Base-by-base conservation (phyloP, 805 yeast species). In the Kluyveromyces dobzhanskii region DNA sequence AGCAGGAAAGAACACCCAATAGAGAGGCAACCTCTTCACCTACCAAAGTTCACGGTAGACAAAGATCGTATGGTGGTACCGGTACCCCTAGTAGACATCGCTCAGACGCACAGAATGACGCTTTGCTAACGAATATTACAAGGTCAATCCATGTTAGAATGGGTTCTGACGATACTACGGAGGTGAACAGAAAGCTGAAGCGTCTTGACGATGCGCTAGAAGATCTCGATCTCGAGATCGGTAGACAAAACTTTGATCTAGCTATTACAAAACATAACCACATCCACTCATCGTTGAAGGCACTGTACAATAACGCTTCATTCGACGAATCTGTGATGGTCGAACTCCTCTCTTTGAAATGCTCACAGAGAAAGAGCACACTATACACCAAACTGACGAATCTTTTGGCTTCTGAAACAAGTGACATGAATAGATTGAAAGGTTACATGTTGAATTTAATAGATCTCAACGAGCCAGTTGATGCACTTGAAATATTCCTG, bases 221-320 rank as follows among this genome's bases (percentile, higher is more conserved):
- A 50, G 85, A 80, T 40, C 67, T 81, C 30, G 92, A 84, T 53
- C 75, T 80, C 11, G 68, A 68, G 39, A 66, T 82, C 18, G 80
- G 85, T 9, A 79, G 81, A 49, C 71, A 74, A 38, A 68, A 71
- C 40, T 80, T 70, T 57, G 51, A 63, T 32, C 63, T 57, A 13
- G 69, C 76, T 0, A 69, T 69, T 3, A 64, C 57, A 3, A 43
- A 45, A 11, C 39, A 64, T 26, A 30, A 49, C 6, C 53, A 51
- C 16, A 62, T 73, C 39, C 71, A 67, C 38, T 42, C 38, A 3
- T 52, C 54, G 8, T 37, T 63, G 17, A 26, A 37, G 2, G 30
- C 39, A 21, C 44, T 50, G 5, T 25, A 41, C 3, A 39, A 41
- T 4, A 46, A 44, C 11, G 46, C 53, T 13, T 46, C 46, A 10